phyloP scores from a whole-genome alignment of 1,139 yeast genomes.

The Suhomyces taliae region DNA sequence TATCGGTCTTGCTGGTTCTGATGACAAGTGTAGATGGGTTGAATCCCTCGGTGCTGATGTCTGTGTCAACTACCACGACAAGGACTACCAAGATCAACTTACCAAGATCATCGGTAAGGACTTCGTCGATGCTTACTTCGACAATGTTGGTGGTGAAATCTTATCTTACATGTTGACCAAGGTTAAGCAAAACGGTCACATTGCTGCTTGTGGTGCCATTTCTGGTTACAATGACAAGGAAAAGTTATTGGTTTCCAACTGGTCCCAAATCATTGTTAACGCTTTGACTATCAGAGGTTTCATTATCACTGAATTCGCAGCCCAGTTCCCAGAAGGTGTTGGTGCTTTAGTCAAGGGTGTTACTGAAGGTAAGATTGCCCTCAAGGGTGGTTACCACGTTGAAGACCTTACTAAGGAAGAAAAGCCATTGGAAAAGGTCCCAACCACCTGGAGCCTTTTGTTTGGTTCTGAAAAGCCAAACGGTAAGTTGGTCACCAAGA shows the following conservation, averaged over 20 bases:
- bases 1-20: constrained; percentile 65
- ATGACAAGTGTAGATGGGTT: constrained; percentile 55
- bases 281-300: constrained; percentile 52
- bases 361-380: constrained; percentile 42
- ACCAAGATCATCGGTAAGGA: constrained; percentile 38
- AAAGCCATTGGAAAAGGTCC: constrained; percentile 26
- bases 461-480: constrained; percentile 32
- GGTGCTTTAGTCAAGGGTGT: constrained; percentile 32
- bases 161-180: constrained; percentile 19
- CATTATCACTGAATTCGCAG: constrained; percentile 39
- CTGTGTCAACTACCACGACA: constrained; percentile 54
- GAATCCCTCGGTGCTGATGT: constrained; percentile 57
- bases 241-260: constrained; percentile 34
- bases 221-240: constrained; percentile 34
- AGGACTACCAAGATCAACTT: constrained; percentile 44
- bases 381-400: constrained; percentile 23
- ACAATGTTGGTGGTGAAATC: constrained; percentile 25
- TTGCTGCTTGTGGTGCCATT: constrained; percentile 32
- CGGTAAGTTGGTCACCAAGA: constrained; percentile 39
- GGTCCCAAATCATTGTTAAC: constrained; percentile 46
- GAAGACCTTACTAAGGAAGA: constrained; percentile 26
- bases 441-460: constrained; percentile 30
- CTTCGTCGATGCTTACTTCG: constrained; percentile 29
- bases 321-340: constrained; percentile 37
- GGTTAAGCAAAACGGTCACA: constrained; percentile 22